phyloP scores from a whole-genome alignment of 1,284 basidiomycete genomes.

The Trichosporon sp. region DNA sequence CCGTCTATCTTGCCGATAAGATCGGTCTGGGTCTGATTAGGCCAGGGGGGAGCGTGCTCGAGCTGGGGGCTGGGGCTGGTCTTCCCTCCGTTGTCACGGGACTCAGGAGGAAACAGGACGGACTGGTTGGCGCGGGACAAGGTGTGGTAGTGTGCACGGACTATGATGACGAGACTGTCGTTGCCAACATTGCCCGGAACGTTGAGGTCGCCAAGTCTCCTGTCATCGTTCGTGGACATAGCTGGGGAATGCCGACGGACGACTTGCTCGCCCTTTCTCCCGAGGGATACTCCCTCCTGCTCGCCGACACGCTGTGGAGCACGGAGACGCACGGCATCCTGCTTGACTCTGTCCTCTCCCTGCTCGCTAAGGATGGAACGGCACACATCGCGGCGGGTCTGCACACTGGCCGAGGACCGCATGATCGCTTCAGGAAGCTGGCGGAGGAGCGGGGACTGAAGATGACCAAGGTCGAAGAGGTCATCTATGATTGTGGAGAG shows the following conservation, averaged over 20 bases:
- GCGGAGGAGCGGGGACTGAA: constrained; percentile 35
- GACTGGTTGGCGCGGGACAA: constrained; percentile 23
- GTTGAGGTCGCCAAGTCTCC: constrained; percentile 24
- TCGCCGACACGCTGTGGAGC: constrained; percentile 60
- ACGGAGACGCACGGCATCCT: constrained; percentile 39
- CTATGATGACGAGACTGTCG: constrained; percentile 47
- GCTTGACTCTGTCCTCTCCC: constrained; percentile 42
- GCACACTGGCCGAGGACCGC: constrained; percentile 53
- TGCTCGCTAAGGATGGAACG: constrained; percentile 38
- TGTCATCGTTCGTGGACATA: constrained; percentile 39
- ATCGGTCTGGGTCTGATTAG: constrained; percentile 27
- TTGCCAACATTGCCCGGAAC: constrained; percentile 41
- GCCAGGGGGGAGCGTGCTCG: constrained; percentile 35
- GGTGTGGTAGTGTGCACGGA: constrained; percentile 48
- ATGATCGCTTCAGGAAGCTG: constrained; percentile 43
- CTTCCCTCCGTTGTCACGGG: constrained; percentile 44
- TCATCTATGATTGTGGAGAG: constrained; percentile 40
- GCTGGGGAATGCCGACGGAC: constrained; percentile 45
- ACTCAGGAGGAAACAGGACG: neutral
- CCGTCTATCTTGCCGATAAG: constrained; percentile 51
- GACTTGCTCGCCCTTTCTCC: constrained; percentile 31
- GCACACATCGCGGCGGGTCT: constrained; percentile 53
- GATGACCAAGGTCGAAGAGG: constrained; percentile 37
- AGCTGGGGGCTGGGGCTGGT: constrained; percentile 54
- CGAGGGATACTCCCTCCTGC: constrained; percentile 51